Evolutionary conservation across 2,329 filamentous ascomycete genomes (phyloP).

Genomic region (Xylaria sp.): DNA sequence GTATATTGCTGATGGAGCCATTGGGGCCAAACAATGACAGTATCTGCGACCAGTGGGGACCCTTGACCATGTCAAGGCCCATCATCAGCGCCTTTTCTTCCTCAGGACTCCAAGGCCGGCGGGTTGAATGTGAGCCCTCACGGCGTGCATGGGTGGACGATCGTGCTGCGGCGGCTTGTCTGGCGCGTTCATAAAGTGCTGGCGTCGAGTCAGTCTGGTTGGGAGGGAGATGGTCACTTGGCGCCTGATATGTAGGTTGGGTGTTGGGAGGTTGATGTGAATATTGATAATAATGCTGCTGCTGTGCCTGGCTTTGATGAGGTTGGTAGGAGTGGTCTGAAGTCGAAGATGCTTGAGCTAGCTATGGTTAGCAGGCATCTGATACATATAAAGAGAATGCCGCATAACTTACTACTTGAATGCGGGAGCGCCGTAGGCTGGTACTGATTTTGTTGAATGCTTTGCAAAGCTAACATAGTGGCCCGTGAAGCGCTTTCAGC

Average conservation of each 20-base stretch:
- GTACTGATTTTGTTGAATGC: conserved; percentile 39
- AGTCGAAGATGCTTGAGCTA: conserved; percentile 27
- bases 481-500: conserved; percentile 39
- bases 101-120: conserved; percentile 84
- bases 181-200: conserved; percentile 59
- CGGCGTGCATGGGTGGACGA: conserved; percentile 57
- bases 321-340: conserved; percentile 21
- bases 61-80: conserved; percentile 84
- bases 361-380: conserved; percentile 11
- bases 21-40: conserved; percentile 79
- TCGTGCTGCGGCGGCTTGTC: conserved; percentile 61
- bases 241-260: conserved; percentile 26
- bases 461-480: conserved; percentile 38
- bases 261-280: conserved; percentile 25
- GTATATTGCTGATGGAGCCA: conserved; percentile 77
- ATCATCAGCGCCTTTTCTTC: conserved; percentile 91
- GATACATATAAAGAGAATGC: background rate
- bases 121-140: conserved; percentile 62
- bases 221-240: conserved; percentile 50
- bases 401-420: conserved; percentile 26
- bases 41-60: conserved; percentile 92
- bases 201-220: conserved; percentile 60
- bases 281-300: conserved; percentile 34
- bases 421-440: conserved; percentile 37
- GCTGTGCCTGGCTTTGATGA: conserved; percentile 19